A percentile compares a stretch with the other conserved stretches of the same genome.
These are phyloP conservation scores for Akanthomyces lecanii DNA, from an alignment of 2,329 filamentous ascomycete species.

Conservation along the genomic window DNA sequence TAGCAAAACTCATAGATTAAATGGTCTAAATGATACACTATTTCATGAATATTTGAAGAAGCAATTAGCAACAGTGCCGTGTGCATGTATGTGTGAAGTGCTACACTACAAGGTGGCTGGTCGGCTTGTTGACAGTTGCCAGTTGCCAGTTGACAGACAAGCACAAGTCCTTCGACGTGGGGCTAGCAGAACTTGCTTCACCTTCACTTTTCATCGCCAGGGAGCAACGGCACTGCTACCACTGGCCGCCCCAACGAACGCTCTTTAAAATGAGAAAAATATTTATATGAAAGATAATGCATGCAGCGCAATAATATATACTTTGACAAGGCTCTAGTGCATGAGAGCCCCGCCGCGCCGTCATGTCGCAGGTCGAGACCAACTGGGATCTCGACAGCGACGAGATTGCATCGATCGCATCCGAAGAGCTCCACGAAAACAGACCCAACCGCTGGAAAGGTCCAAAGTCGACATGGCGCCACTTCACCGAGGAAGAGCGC, in stretches of 20 bases:
- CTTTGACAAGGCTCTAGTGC: not conserved
- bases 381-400: slow-evolving; percentile 43
- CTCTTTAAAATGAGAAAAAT: not conserved
- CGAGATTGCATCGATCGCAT: slow-evolving; percentile 43
- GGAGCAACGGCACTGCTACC: not conserved
- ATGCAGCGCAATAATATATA: not conserved
- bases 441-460: slow-evolving; percentile 74
- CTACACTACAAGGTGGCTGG: too few relatives aligned
- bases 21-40: slow-evolving; percentile 10
- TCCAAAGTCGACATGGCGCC: slow-evolving; percentile 60
- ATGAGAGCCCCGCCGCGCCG: not conserved
- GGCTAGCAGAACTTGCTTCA: not conserved
- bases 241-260: not conserved
- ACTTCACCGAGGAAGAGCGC: slow-evolving; percentile 58
- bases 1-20: slow-evolving; percentile 16
- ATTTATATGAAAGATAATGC: not conserved
- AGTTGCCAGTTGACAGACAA: not conserved
- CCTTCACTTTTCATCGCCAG: slow-evolving; percentile 5
- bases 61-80: not conserved
- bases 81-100: not conserved
- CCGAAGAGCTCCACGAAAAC: slow-evolving; percentile 42
- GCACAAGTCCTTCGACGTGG: not conserved
- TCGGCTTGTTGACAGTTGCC: not conserved
- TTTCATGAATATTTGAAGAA: not conserved
- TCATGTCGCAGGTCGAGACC: slow-evolving; percentile 21